phyloP scores from a whole-genome alignment of 1,139 yeast species.

The Candida sanyaensis region DNA sequence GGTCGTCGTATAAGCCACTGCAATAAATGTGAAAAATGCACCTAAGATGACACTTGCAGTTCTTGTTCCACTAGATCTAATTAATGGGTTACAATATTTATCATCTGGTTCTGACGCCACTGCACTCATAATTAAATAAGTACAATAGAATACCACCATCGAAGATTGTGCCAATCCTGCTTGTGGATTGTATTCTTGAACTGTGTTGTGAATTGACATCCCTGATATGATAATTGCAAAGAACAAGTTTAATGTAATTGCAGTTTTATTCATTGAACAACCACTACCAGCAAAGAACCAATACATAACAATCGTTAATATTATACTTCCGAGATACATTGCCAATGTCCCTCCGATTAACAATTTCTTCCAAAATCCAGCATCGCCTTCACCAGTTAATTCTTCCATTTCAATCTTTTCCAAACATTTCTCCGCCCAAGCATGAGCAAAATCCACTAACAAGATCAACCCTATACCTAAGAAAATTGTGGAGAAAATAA shows the following conservation, averaged over 20 bases:
- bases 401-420: constrained; percentile 89
- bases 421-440: constrained; percentile 97
- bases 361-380: constrained; percentile 74
- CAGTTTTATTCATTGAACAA: constrained; percentile 89
- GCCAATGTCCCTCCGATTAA: constrained; percentile 83
- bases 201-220: constrained; percentile 75
- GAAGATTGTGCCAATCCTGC: constrained; percentile 97
- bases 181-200: constrained; percentile 91
- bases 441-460: constrained; percentile 95
- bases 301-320: constrained; percentile 78
- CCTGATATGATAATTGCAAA: constrained; percentile 64
- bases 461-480: constrained; percentile 87
- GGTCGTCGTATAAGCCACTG: constrained; percentile 96
- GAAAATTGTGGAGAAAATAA: constrained; percentile 80
- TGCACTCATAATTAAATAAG: constrained; percentile 89
- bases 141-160: constrained; percentile 92
- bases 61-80: constrained; percentile 87
- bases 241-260: constrained; percentile 75
- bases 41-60: constrained; percentile 88
- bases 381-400: constrained; percentile 58
- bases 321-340: constrained; percentile 77
- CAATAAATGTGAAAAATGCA: constrained; percentile 89
- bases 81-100: constrained; percentile 83
- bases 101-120: constrained; percentile 98
- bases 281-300: constrained; percentile 81